Evolutionary conservation across 352 stramenopile genomes (phyloP).

Genomic region (Saprolegnia parasitica): DNA sequence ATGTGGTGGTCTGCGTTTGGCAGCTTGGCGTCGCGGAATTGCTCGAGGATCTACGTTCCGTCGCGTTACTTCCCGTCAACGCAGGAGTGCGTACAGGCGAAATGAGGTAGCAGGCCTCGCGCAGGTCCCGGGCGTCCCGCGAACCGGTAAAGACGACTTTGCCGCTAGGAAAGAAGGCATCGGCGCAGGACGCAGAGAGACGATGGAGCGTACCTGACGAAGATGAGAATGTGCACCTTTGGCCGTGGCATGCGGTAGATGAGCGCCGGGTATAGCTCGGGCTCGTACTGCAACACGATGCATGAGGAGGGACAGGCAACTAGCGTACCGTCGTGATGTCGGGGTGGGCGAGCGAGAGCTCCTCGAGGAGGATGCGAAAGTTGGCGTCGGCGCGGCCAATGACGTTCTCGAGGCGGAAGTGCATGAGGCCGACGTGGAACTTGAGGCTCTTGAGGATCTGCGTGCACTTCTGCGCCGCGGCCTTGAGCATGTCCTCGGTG

Average conservation of each 20-base stretch:
- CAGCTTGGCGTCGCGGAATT: conserved; percentile 6
- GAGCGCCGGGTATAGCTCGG: conserved; percentile 98
- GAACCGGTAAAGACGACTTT: conserved; percentile 97
- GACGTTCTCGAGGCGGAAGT: conserved; percentile 86
- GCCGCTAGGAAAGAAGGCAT: conserved; percentile 49
- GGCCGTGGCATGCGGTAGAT: conserved; percentile 97
- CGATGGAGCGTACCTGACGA: conserved; percentile 69
- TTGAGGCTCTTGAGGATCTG: conserved; percentile 85
- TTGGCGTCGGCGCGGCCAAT: conserved; percentile 62
- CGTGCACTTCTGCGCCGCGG: conserved; percentile 67
- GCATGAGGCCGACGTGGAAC: conserved; percentile 79
- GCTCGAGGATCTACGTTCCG: neutral
- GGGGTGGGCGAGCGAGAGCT: conserved; percentile 69
- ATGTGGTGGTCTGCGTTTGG: conserved; percentile 6
- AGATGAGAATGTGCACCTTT: conserved; percentile 98
- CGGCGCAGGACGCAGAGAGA: neutral
- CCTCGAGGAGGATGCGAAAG: conserved; percentile 77
- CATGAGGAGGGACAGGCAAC: neutral
- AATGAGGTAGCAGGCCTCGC: conserved; percentile 78
- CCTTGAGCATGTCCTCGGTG: conserved; percentile 70
- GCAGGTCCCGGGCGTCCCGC: conserved; percentile 78
- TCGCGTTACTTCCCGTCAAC: neutral
- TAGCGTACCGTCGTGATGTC: conserved; percentile 59
- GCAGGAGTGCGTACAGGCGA: conserved; percentile 43
- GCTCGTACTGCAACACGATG: conserved; percentile 87